Base-by-base conservation (phyloP, 73 alveolate genomes). In the Symbiodinium natans region DNA sequence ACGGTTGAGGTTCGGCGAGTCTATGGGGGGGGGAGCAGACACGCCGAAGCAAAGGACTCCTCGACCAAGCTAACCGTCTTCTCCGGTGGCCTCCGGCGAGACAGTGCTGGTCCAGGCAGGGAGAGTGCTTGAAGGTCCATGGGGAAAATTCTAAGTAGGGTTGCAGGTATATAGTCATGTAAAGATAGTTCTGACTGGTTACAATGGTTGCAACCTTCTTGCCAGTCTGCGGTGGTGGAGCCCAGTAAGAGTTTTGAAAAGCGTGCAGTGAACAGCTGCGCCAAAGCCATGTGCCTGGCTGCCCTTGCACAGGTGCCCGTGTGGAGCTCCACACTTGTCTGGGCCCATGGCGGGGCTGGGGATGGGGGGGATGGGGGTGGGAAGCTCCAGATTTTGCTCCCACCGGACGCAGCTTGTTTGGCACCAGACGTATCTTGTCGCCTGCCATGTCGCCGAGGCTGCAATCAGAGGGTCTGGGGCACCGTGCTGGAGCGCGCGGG, bases 401-500 rank as follows among this genome's bases (percentile, higher is more conserved):
- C n/a, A n/a, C n/a, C n/a, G n/a, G n/a, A n/a, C n/a, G n/a, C n/a
- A n/a, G n/a, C n/a, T n/a, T n/a, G n/a, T n/a, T n/a, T n/a, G n/a
- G n/a, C n/a, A n/a, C n/a, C n/a, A n/a, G n/a, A n/a, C n/a, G n/a
- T n/a, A n/a, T n/a, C n/a, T n/a, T n/a, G n/a, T n/a, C n/a, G n/a
- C n/a, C n/a, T n/a, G n/a, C n/a, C n/a, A n/a, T n/a, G n/a, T 46
- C 13, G 38, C 59, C 63, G 42, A 89, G 95, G 95, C 43, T 90
- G 97, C 89, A 41, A 42, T 89, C 97, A 90, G 54, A 48, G 97
- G n/a, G 97, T 90, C 36, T 90, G 97, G 97, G 97, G 97, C 75
- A 90, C 97, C 73, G 97, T 90, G 54, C 54, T 41, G 39, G 97
- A 90, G 88, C 97, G 97, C n/a, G 5, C 39, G 10, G 87, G 36